These are phyloP conservation scores for Heracleum sosnowskyi DNA, from an alignment of 129 eudicot species.

Conservation along the genomic window DNA sequence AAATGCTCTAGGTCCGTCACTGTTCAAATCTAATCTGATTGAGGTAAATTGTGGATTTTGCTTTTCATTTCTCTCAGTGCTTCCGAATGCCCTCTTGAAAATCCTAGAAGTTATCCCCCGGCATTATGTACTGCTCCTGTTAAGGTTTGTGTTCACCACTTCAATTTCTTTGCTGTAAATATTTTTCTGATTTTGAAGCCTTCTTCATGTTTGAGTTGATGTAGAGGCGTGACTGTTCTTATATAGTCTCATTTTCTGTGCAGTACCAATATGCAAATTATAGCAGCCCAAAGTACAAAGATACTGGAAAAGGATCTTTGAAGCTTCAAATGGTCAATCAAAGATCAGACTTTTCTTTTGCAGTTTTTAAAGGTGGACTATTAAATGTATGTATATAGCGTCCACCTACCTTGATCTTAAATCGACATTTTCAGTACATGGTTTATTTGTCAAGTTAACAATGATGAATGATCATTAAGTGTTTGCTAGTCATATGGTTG, in stretches of 20 bases:
- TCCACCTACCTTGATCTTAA: not conserved
- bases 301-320: constrained; percentile 62
- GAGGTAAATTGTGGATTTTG: constrained; percentile 3
- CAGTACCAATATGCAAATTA: constrained; percentile 90
- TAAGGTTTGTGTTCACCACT: constrained; percentile 47
- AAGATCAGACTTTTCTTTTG: constrained; percentile 72
- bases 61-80: constrained; percentile 39
- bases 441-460: not conserved
- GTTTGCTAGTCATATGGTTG: not conserved
- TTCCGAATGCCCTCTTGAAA: constrained; percentile 58
- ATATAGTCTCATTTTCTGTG: constrained; percentile 22
- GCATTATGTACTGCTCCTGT: constrained; percentile 78
- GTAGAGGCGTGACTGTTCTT: not conserved
- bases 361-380: constrained; percentile 81
- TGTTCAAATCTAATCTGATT: not conserved
- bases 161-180: constrained; percentile 8
- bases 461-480: not conserved
- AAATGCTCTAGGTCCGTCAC: too few species aligned
- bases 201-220: not conserved
- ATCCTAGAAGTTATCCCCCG: constrained; percentile 58
- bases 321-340: constrained; percentile 86
- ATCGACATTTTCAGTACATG: not conserved
- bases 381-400: constrained; percentile 38
- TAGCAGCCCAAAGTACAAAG: constrained; percentile 51
- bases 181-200: not conserved